Evolutionary conservation across 805 yeast species (phyloP).

Genomic region (Ogataea trehaloabstinens): DNA sequence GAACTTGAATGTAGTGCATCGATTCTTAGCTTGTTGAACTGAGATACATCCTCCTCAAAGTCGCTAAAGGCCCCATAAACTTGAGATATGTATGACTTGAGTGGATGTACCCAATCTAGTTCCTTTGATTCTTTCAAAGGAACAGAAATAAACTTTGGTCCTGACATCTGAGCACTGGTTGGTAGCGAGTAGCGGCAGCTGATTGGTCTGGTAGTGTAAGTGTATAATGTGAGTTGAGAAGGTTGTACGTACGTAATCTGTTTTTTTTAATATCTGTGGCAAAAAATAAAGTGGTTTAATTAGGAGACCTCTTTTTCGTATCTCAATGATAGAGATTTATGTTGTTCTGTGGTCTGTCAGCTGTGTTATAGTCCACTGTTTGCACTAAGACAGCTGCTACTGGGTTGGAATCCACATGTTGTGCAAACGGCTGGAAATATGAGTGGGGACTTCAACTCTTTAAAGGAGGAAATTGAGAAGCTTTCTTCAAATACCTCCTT

Average conservation of each 20-base stretch:
- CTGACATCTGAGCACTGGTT: conserved; percentile 11
- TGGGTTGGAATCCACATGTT: too few species aligned
- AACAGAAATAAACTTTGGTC: conserved; percentile 27
- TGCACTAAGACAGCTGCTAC: too few species aligned
- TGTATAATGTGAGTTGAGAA: too few species aligned
- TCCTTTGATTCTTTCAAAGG: conserved; percentile 49
- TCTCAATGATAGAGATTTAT: too few species aligned
- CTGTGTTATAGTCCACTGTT: too few species aligned
- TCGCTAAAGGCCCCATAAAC: conserved; percentile 63
- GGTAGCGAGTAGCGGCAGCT: too few species aligned
- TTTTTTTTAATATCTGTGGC: background rate
- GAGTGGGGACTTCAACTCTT: conserved; percentile 17
- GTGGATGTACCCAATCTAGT: conserved; percentile 64
- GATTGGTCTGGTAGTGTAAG: too few species aligned
- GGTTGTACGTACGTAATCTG: conserved; percentile 1
- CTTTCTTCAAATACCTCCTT: conserved; percentile 27
- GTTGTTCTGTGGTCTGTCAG: too few species aligned
- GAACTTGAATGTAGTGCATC: conserved; percentile 50
- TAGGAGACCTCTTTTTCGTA: too few species aligned
- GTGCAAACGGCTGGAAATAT: conserved; percentile 1
- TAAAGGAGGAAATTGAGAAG: conserved; percentile 29
- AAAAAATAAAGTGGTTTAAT: background rate
- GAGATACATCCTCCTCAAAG: conserved; percentile 52
- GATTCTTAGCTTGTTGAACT: conserved; percentile 57
- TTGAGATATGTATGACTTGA: conserved; percentile 54